Evolutionary conservation across 2,329 filamentous ascomycete species (phyloP).

Genomic region (Fulvia fulva): DNA sequence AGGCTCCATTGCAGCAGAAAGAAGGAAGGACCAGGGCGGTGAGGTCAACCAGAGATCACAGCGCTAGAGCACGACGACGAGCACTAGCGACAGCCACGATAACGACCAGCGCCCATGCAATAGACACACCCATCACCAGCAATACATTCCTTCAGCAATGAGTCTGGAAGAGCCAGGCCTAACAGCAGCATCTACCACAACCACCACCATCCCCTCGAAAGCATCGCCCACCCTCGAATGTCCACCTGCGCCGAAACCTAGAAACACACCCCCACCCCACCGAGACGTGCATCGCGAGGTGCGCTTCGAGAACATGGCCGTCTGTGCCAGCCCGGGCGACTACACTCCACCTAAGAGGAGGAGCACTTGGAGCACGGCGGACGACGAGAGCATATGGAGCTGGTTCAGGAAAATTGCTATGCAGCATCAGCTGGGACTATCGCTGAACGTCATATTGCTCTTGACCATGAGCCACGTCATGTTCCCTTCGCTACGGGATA

Average conservation of each 20-base stretch:
- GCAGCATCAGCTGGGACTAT: slow-evolving; percentile 56
- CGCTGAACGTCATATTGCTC: slow-evolving; percentile 78
- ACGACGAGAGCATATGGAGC: slow-evolving; percentile 31
- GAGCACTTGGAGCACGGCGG: slow-evolving; percentile 15
- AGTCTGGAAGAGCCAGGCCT: neutral
- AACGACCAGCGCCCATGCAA: neutral
- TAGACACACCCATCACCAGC: neutral
- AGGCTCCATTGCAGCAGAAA: neutral
- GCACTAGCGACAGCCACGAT: neutral
- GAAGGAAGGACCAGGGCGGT: neutral
- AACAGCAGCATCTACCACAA: neutral
- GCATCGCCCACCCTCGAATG: slow-evolving; percentile 8
- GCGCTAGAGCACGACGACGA: neutral
- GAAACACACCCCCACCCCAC: slow-evolving; percentile 21
- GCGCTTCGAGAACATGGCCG: slow-evolving; percentile 22
- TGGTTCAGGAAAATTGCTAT: slow-evolving; percentile 37
- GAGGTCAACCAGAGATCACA: neutral
- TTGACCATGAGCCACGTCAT: slow-evolving; percentile 76
- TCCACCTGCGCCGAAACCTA: slow-evolving; percentile 8
- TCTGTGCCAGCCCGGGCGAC: slow-evolving; percentile 25
- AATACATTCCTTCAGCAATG: slow-evolving; percentile 1
- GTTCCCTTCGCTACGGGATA: slow-evolving; percentile 72
- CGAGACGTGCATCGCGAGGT: slow-evolving; percentile 13
- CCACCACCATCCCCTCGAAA: slow-evolving; percentile 9
- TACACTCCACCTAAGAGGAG: slow-evolving; percentile 13